These are phyloP conservation scores for Magnaporthiopsis incrustans DNA, from an alignment of 2,329 filamentous ascomycete genomes.

Conservation along the genomic window DNA sequence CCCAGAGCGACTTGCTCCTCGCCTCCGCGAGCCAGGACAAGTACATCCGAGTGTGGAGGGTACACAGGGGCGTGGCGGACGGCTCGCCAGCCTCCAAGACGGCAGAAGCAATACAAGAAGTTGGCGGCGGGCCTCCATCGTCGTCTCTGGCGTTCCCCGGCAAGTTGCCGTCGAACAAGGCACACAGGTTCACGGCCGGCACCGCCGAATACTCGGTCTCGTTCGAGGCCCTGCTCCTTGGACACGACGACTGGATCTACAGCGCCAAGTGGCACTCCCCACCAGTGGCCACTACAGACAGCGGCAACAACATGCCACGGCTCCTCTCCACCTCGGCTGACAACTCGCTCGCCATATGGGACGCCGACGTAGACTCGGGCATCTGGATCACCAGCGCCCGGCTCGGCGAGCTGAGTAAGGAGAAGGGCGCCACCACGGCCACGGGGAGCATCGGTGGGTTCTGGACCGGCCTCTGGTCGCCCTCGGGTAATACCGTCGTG, in stretches of 20 bases:
- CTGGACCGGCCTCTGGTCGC: conserved; percentile 92
- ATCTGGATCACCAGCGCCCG: conserved; percentile 84
- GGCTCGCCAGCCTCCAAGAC: conserved; percentile 42
- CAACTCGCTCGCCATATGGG: conserved; percentile 91
- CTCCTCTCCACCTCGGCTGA: conserved; percentile 89
- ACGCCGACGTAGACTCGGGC: conserved; percentile 72
- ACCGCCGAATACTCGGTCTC: conserved; percentile 67
- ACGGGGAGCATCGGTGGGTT: conserved; percentile 95
- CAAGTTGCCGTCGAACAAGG: conserved; percentile 80
- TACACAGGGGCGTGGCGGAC: conserved; percentile 58
- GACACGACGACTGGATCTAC: conserved; percentile 98
- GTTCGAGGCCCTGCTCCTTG: conserved; percentile 87
- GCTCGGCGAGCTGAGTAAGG: conserved; percentile 85
- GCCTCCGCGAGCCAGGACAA: conserved; percentile 96
- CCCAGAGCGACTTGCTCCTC: conserved; percentile 62
- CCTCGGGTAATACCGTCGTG: conserved; percentile 61
- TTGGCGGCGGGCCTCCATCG: conserved; percentile 30
- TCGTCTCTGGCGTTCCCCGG: conserved; percentile 43
- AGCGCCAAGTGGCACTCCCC: conserved; percentile 65
- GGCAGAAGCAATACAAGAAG: conserved; percentile 8
- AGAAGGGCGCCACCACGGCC: conserved; percentile 93
- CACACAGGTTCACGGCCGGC: conserved; percentile 61
- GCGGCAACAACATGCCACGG: conserved; percentile 46
- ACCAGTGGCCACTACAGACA: conserved; percentile 11
- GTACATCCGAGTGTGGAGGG: conserved; percentile 87